Conservation (phyloP, 2,329 filamentous ascomycete genomes). For the Exophiala sp. region DNA sequence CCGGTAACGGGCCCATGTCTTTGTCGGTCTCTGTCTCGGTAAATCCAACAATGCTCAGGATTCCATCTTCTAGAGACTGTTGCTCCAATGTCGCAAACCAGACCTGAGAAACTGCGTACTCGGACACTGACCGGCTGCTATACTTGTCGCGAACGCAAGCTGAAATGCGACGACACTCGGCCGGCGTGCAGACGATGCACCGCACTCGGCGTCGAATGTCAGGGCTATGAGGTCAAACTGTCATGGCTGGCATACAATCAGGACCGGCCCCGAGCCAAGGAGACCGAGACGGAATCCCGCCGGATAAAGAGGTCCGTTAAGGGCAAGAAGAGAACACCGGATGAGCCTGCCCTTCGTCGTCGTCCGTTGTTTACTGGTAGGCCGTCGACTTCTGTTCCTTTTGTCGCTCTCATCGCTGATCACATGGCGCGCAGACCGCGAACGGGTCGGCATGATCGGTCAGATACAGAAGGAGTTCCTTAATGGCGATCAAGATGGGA, state of each 20-base stretch:
- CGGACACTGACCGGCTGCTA: conserved; percentile 12
- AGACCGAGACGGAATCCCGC: neutral
- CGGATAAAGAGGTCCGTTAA: neutral
- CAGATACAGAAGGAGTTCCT: conserved; percentile 3
- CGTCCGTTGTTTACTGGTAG: conserved; percentile 7
- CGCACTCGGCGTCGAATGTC: conserved; percentile 24
- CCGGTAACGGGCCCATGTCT: neutral
- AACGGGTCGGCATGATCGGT: conserved; percentile 2
- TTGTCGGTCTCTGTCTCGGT: neutral
- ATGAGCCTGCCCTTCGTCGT: neutral
- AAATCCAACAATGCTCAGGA: neutral
- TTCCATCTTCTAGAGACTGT: neutral
- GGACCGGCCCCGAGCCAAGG: neutral
- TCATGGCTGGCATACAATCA: conserved; percentile 7
- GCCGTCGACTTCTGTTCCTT: neutral
- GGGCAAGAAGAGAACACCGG: neutral
- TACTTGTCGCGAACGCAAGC: conserved; percentile 18
- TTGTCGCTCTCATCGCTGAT: neutral
- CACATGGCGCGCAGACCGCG: neutral
- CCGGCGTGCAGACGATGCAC: conserved; percentile 25
- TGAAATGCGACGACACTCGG: conserved; percentile 29
- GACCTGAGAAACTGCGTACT: conserved; percentile 4
- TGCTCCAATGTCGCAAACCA: neutral
- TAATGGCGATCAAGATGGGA: conserved; percentile 4
- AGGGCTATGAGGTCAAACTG: conserved; percentile 10